phyloP scores from a whole-genome alignment of 257 asterid genomes.

The Cruciata laevipes region DNA sequence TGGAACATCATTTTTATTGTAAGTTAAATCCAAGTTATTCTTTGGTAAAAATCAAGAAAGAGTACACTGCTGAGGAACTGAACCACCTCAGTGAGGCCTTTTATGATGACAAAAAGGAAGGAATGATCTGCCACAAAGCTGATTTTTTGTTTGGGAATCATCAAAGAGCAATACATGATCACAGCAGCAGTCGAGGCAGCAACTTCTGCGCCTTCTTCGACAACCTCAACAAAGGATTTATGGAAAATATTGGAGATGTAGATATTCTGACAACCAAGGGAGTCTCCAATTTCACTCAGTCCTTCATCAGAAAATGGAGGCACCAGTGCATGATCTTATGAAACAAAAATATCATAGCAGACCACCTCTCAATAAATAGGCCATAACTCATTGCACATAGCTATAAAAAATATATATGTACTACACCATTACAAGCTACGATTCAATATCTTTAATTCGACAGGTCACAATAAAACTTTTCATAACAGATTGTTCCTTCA shows the following conservation, averaged over 20 bases:
- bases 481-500: no score
- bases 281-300: constrained; percentile 30
- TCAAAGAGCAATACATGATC: not conserved
- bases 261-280: constrained; percentile 18
- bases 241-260: constrained; percentile 34
- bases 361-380: no score
- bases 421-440: no score
- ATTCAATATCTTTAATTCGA: no score
- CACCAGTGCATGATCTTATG: no score
- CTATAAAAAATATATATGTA: no score
- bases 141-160: not conserved
- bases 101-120: constrained; percentile 31
- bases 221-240: constrained; percentile 34
- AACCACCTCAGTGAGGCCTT: constrained; percentile 27
- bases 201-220: constrained; percentile 41
- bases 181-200: constrained; percentile 28
- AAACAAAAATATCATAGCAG: no score
- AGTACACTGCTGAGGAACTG: constrained; percentile 26
- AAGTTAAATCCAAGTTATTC: not conserved
- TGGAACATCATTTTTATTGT: no score
- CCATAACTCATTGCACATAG: no score
- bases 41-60: not conserved
- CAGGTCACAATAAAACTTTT: no score
- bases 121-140: constrained; percentile 41
- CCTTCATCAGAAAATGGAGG: constrained; percentile 31